Conservation (phyloP, 1,139 yeast species). For the Taphrina sp. region DNA sequence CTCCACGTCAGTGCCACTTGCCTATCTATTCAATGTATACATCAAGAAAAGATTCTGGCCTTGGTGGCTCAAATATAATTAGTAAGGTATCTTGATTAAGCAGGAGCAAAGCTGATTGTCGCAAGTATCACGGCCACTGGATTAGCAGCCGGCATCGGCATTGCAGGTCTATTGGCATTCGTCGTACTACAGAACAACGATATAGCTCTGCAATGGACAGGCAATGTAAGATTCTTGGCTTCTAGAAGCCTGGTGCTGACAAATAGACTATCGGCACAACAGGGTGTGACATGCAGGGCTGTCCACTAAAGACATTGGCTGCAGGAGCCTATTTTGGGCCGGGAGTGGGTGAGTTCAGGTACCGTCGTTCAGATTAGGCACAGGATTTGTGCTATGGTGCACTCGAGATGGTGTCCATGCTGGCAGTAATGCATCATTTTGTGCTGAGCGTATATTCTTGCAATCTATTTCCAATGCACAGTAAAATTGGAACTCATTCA, state of each 20-base stretch:
- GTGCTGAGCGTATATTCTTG: too few species aligned
- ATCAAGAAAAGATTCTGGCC: slow-evolving; percentile 53
- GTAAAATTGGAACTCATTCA: too few species aligned
- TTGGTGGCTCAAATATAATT: slow-evolving; percentile 54
- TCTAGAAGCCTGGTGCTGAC: not conserved
- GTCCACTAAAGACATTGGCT: slow-evolving; percentile 5
- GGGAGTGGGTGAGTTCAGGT: slow-evolving; percentile 19
- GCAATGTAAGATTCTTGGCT: not conserved
- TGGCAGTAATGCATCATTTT: too few species aligned
- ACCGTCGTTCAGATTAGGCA: too few species aligned
- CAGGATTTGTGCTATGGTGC: too few species aligned
- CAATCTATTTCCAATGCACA: too few species aligned
- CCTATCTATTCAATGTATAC: slow-evolving; percentile 54
- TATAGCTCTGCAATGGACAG: slow-evolving; percentile 38
- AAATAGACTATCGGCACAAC: slow-evolving; percentile 3
- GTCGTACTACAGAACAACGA: slow-evolving; percentile 48
- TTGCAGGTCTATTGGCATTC: slow-evolving; percentile 47
- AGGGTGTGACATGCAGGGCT: slow-evolving; percentile 26
- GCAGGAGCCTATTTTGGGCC: slow-evolving; percentile 23
- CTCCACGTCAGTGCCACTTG: slow-evolving; percentile 51
- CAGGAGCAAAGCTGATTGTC: too few species aligned
- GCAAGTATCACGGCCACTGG: slow-evolving; percentile 53
- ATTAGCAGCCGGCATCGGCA: slow-evolving; percentile 56
- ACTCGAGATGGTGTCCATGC: too few species aligned
- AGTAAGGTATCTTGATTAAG: too few species aligned